Conservation (phyloP, 208 protist species). For the Acanthamoeba lenticulata region DNA sequence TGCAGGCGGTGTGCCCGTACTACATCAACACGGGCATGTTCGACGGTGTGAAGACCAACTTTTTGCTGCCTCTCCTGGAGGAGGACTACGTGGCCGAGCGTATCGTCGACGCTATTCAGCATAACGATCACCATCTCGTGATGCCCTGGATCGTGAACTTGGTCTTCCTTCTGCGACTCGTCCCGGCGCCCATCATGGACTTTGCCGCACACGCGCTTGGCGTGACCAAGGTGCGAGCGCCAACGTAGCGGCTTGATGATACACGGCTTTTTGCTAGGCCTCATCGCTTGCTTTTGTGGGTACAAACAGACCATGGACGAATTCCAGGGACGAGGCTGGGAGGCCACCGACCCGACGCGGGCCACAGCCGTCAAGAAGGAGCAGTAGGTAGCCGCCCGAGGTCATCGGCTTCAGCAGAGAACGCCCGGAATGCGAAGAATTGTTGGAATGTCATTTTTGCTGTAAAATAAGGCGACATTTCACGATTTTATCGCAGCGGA, state of each 20-base stretch:
- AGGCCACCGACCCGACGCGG: slow-evolving; percentile 31
- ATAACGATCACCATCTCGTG: slow-evolving; percentile 34
- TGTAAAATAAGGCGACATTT: no score
- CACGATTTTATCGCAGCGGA: no score
- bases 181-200: slow-evolving; percentile 23
- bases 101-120: neutral
- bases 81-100: slow-evolving; percentile 40
- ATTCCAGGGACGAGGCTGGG: slow-evolving; percentile 2
- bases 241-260: no score
- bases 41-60: slow-evolving; percentile 40
- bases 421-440: no score
- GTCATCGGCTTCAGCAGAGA: no score
- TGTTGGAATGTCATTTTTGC: no score
- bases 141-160: slow-evolving; percentile 26
- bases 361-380: neutral
- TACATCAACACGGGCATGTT: slow-evolving; percentile 72
- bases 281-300: neutral
- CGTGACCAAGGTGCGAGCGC: neutral
- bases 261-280: neutral
- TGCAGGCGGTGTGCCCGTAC: slow-evolving; percentile 46
- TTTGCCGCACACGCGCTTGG: neutral
- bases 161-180: neutral
- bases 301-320: slow-evolving; percentile 11
- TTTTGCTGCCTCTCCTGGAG: slow-evolving; percentile 32
- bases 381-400: no score